Evolutionary conservation across 768 basidiomycete species (phyloP), one percentile per base, ranked within the genome.

Genomic region (Lactifluus subvellereus): DNA sequence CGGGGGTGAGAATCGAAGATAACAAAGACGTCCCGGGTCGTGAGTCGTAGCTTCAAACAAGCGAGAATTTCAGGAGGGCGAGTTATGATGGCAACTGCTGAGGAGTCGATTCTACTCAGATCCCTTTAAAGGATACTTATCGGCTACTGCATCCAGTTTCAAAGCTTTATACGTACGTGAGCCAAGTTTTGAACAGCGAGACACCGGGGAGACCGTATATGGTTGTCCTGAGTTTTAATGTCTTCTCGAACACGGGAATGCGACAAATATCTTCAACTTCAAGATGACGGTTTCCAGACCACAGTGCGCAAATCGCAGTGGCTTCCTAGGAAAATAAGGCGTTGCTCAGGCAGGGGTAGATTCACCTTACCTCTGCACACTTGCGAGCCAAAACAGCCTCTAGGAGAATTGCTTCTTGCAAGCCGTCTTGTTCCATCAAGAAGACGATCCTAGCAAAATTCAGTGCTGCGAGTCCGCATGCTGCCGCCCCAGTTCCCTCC

Each of bases 1-100:
- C 87, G 78, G 6, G 84, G 79, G 69, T 88, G 87, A 3, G 86
- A 86, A 72, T 88, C 87, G 62, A 88, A 88, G 48, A 88, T 73
- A 50, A 82, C 76, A 66, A 83, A 87, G 16, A 83, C 70, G 27
- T 73, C 70, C n/a, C 57, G 43, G 2, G 54, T 37, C 6, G 57
- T 40, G 18, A 56, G 67, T 38, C 65, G 57, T 43, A 77, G 67
- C 62, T 74, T 76, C 63, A 85, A 69, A 68, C 84, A 82, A 18
- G 80, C 77, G 11, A 88, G 71, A 57, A 88, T 87, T 69, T 88
- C 88, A 0, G 88, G 87, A 40, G 87, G 85, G 22, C 86, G 84
- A 0, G 87, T 89, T 63, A 89, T 82, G 55, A 87, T 76, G 42
- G 74, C 75, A 57, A 79, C 80, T 50, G 77, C 61, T 55, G 76